Conservation (phyloP, 305 asterid species). For the Lippia alba region DNA sequence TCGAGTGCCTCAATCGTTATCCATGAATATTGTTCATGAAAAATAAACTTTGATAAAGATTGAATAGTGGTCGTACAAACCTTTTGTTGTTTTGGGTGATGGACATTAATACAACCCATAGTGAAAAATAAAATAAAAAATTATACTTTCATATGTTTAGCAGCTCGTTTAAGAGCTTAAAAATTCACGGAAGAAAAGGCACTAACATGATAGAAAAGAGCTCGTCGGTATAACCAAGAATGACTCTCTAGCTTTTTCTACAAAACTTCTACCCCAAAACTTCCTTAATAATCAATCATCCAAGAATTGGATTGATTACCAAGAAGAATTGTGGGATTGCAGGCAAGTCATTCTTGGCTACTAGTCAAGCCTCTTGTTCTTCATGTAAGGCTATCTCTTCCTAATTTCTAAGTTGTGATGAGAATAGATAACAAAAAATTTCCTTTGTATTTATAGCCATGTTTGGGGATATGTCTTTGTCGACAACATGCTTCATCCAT, state of each 20-base stretch:
- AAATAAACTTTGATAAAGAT: background rate
- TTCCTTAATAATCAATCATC: too few species aligned
- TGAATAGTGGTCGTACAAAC: background rate
- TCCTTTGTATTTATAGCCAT: constrained; percentile 30
- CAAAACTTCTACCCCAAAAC: background rate
- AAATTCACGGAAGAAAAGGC: constrained; percentile 29
- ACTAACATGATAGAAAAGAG: constrained; percentile 40
- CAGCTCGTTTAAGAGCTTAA: background rate
- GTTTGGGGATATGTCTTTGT: background rate
- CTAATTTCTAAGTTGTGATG: constrained; percentile 1
- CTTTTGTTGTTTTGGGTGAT: background rate
- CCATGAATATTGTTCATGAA: too few species aligned
- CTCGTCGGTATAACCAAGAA: constrained; percentile 33
- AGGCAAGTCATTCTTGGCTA: constrained; percentile 50
- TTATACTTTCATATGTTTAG: too few species aligned
- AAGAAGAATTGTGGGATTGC: background rate
- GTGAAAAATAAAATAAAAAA: too few species aligned
- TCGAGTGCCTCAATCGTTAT: too few species aligned
- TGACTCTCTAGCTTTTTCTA: constrained; percentile 33
- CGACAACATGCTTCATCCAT: constrained; percentile 29
- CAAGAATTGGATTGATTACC: background rate
- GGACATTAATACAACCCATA: too few species aligned
- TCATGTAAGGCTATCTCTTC: constrained; percentile 40
- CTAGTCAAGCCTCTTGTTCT: constrained; percentile 35
- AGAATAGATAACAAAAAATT: background rate